Base-by-base conservation (phyloP, 768 basidiomycete species). In the Mycena filopes region DNA sequence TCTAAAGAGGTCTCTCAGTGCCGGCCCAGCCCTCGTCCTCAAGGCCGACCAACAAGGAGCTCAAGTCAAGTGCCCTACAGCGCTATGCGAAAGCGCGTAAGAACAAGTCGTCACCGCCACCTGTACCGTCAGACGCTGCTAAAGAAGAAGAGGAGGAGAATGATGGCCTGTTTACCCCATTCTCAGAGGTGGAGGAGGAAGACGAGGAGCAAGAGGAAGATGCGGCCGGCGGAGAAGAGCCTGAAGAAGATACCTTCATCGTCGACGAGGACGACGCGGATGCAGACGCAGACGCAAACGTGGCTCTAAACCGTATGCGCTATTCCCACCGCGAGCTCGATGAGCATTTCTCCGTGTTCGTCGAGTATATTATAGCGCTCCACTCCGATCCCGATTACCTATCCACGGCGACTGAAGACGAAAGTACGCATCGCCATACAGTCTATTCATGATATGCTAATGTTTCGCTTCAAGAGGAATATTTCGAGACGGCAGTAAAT, bases 351-450 rank as follows among this genome's bases (percentile, higher is more conserved):
- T 60, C 49, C 9, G 62, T 69, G 10, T 65, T 69, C 42, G 60
- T 69, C 33, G 64, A 66, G 43, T 69, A 69, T 33, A 65, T 69
- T 47, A 49, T 65, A 23, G 49, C 58, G 25, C 60, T 69, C 38
- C 29, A 62, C 33, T 55, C 60, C 18, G 68, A 69, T 42, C 47
- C 68, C 49, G 43, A 66, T 7, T 66, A 61, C 33, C 20, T 61
- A 8, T 61, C 64, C 16, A 69, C 55, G 4, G 64, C 60, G 29
- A 56, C 55, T 9, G 68, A 65, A 28, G 47, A 58, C 45, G 64
- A 66, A 29, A 69, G 68, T 69, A 51, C 15, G 68, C 47, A 2
- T 15, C 36, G 3, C n/a, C 41, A 21, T 33, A 8, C 26, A 12
- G 12, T 20, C 13, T 23, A 2, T n/a, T 31, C 15, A 13, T 20